Evolutionary conservation across 371 early-diverging fungal species (phyloP).

Genomic region (Phascolomyces articulosus): DNA sequence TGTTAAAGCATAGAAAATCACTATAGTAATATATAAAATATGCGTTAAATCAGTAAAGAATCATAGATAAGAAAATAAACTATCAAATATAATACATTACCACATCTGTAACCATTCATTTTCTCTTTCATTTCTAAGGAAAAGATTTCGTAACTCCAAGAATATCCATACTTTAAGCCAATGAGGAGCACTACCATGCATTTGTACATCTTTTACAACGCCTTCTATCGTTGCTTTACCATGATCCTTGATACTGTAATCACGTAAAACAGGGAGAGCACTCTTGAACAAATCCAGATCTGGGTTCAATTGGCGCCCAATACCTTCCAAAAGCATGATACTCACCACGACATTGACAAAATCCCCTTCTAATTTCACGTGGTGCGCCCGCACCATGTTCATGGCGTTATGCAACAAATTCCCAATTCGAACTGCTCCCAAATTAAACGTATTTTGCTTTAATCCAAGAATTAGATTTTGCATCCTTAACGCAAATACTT

Average conservation of each 20-base stretch:
- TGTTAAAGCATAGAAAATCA: conserved; percentile 20
- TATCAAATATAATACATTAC: no score
- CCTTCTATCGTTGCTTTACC: conserved; percentile 58
- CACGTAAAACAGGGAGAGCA: conserved; percentile 77
- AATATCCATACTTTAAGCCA: conserved; percentile 81
- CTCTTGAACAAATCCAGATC: conserved; percentile 89
- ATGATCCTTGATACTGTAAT: conserved; percentile 64
- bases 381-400: conserved; percentile 87
- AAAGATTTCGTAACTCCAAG: conserved; percentile 75
- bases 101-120: conserved; percentile 51
- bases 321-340: conserved; percentile 91
- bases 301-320: conserved; percentile 89
- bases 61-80: no score
- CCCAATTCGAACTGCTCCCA: conserved; percentile 79
- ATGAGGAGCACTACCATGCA: conserved; percentile 47
- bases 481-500: conserved; percentile 81
- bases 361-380: conserved; percentile 91
- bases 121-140: conserved; percentile 44
- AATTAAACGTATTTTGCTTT: conserved; percentile 72
- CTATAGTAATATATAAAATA: no score
- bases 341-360: conserved; percentile 92
- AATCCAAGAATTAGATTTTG: conserved; percentile 72
- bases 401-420: conserved; percentile 80
- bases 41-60: no score
- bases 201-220: conserved; percentile 49